Evolutionary conservation across 345 rosid genomes (phyloP), one percentile per base, ranked within the genome.

Genomic region (Pistacia atlantica): DNA sequence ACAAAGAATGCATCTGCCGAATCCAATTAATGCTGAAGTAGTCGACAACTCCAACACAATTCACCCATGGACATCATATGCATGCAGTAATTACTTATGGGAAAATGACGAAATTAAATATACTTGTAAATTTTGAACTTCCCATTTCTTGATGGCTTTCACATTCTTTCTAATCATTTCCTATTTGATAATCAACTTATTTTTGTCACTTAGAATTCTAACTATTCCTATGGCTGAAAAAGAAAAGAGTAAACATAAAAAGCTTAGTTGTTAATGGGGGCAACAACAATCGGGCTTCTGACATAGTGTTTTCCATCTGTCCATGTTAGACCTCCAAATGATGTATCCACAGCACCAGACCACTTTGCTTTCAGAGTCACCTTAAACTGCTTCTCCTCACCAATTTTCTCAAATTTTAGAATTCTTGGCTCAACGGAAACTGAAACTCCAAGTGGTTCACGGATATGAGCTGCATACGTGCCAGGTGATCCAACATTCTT

Each of bases 401-500:
- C 91, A 12, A 68, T n/a, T 1, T 33, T 70, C 8, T 84, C 78
- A 73, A 89, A 92, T 45, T 37, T 75, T 76, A 92, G 79, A 8
- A 10, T 9, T 8, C 16, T 81, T 0, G 95, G 97, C 69, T 89
- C 77, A 2, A 92, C 92, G 0, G 69, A 16, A 20, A 89, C 87
- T 1, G 84, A 78, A 38, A 92, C 68, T 1, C 97, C 93, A 6
- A 76, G 59, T 16, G 97, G 95, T 52, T 82, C 75, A 8, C 70
- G 75, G 3, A 89, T 67, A 2, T 17, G 35, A 11, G 78, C 90
- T 0, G 46, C 68, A 52, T 90, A 92, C 3, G 20, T 84, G 10
- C 87, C 86, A 1, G 94, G 87, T 0, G 83, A 31, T 2, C 98
- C 98, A 6, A 92, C 97, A 76, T 91, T 92, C 89, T 82, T 92